phyloP scores from a whole-genome alignment of 2,329 filamentous ascomycete genomes.

The Mycosphaerella arachidis region DNA sequence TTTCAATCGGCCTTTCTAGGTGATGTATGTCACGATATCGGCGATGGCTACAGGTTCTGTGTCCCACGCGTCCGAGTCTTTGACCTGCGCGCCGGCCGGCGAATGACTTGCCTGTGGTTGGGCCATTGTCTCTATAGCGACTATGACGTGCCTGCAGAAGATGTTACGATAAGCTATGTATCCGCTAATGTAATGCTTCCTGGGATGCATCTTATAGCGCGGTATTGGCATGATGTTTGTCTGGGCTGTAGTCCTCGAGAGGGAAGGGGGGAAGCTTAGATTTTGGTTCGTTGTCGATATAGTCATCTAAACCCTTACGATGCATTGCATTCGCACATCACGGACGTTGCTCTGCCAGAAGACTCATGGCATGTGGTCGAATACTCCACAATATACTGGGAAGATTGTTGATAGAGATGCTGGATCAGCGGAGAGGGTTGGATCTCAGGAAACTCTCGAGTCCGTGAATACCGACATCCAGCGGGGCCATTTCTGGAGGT shows the following conservation, averaged over 20 bases:
- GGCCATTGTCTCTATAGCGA: neutral
- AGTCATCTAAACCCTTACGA: conserved; percentile 3
- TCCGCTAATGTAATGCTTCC: neutral
- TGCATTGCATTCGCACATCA: conserved; percentile 26
- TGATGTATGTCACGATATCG: too few relatives aligned
- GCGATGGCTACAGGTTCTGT: too few relatives aligned
- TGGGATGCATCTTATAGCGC: neutral
- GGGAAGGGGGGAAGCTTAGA: too few relatives aligned
- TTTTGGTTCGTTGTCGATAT: too few relatives aligned
- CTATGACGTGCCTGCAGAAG: neutral
- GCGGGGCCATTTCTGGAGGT: conserved; percentile 31
- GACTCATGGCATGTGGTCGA: conserved; percentile 26
- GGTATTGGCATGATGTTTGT: neutral
- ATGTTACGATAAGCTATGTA: neutral
- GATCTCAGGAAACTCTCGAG: conserved; percentile 6
- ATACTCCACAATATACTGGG: conserved; percentile 20
- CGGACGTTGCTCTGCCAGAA: conserved; percentile 24
- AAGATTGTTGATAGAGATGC: conserved; percentile 15
- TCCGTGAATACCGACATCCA: conserved; percentile 16
- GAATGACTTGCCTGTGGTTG: too few relatives aligned
- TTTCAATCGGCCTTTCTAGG: too few relatives aligned
- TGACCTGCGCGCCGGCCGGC: neutral
- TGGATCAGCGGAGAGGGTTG: conserved; percentile 4
- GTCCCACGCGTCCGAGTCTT: too few relatives aligned
- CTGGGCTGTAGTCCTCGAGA: neutral